Conservation (phyloP, 805 yeast species). For the Saturnispora galanensis region DNA sequence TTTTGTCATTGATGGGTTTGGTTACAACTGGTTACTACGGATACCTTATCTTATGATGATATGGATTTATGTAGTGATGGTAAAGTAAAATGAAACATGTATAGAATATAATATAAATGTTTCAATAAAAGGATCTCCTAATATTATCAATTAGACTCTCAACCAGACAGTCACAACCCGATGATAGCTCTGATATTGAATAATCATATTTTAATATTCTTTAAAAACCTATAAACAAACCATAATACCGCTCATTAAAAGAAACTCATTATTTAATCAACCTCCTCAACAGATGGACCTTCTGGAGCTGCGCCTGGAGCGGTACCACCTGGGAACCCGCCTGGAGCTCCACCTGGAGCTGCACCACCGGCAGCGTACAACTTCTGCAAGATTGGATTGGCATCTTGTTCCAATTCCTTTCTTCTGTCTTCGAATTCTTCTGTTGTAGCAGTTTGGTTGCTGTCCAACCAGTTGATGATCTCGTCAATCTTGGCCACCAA, state of each 20-base stretch:
- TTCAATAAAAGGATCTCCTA: neutral
- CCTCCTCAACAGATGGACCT: conserved; percentile 77
- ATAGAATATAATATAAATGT: neutral
- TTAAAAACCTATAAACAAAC: neutral
- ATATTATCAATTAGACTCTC: no score
- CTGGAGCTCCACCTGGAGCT: conserved; percentile 47
- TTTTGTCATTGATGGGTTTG: conserved; percentile 53
- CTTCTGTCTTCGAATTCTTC: conserved; percentile 91
- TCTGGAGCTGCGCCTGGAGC: conserved; percentile 21
- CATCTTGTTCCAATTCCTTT: conserved; percentile 91
- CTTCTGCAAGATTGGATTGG: conserved; percentile 94
- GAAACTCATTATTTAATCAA: conserved; percentile 37
- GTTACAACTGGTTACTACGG: conserved; percentile 59
- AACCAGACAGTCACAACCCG: no score
- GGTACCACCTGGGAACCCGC: conserved; percentile 29
- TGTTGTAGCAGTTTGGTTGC: conserved; percentile 82
- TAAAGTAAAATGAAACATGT: neutral
- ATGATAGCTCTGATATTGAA: no score
- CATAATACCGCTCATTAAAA: neutral
- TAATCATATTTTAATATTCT: neutral
- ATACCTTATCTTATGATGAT: conserved; percentile 18
- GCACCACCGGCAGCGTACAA: conserved; percentile 92
- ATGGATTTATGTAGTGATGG: neutral
- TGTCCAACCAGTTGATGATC: conserved; percentile 79
- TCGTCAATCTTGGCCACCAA: conserved; percentile 73